phyloP scores from a whole-genome alignment of 129 eudicot genomes.

The Centella asiatica region DNA sequence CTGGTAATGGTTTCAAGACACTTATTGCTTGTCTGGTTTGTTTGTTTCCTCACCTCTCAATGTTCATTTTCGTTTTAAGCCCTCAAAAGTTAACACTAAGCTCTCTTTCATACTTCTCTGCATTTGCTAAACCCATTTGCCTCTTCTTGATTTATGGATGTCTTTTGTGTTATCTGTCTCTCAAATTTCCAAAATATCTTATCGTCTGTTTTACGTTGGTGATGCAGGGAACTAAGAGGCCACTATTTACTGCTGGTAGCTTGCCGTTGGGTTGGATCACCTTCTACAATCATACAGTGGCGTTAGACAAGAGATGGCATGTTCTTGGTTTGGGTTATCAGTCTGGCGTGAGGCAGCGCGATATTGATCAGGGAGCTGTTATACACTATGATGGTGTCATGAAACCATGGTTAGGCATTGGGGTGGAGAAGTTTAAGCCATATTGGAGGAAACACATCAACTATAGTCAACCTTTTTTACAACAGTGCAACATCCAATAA shows the following conservation, averaged over 20 bases:
- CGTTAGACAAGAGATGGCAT: constrained; percentile 70
- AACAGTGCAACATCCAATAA: constrained; percentile 69
- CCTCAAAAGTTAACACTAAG: not conserved
- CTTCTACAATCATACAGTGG: constrained; percentile 59
- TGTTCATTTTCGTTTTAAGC: not conserved
- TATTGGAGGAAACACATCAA: constrained; percentile 70
- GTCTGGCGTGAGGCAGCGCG: constrained; percentile 40
- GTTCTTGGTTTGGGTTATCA: constrained; percentile 75
- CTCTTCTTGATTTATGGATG: not conserved
- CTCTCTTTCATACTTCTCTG: not conserved
- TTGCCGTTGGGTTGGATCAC: constrained; percentile 93
- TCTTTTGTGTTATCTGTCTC: not conserved
- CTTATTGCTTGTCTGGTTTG: not conserved
- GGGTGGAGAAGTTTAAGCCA: constrained; percentile 56
- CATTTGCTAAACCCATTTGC: not conserved
- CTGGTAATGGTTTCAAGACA: constrained; percentile 34
- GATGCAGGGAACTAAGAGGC: constrained; percentile 62
- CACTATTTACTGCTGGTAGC: constrained; percentile 69
- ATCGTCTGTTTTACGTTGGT: too few relatives aligned
- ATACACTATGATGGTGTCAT: constrained; percentile 83
- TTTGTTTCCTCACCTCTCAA: not conserved
- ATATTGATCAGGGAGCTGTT: constrained; percentile 66
- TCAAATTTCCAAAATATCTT: too few relatives aligned
- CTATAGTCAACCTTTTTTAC: constrained; percentile 66
- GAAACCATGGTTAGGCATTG: constrained; percentile 96